Conservation (phyloP, 768 basidiomycete genomes). For the Podaxis sp. region DNA sequence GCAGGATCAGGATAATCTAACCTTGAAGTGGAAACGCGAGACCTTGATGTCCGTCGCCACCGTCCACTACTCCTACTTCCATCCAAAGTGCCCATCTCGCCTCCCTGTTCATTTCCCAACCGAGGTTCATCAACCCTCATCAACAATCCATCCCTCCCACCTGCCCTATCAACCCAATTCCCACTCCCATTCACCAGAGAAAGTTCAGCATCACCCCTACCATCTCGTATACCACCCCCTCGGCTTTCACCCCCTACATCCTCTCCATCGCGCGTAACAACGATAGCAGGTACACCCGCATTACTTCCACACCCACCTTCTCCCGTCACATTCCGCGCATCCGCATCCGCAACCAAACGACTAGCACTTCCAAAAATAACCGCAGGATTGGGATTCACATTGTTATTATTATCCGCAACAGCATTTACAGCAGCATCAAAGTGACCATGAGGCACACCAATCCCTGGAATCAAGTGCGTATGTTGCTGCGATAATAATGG, state of each 20-base stretch:
- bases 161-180: not conserved
- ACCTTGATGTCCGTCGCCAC: not conserved
- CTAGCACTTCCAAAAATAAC: constrained; percentile 4
- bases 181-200: not conserved
- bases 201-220: not conserved
- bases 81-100: not conserved
- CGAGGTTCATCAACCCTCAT: not conserved
- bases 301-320: not conserved
- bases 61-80: not conserved
- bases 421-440: not conserved
- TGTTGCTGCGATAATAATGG: not conserved
- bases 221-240: not conserved
- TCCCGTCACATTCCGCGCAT: not conserved
- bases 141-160: not conserved
- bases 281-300: constrained; percentile 5
- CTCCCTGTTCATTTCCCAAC: not conserved
- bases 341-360: not conserved
- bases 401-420: not conserved
- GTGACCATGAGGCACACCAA: not conserved
- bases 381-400: not conserved
- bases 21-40: not conserved
- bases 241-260: not conserved
- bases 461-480: not conserved
- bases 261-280: not conserved
- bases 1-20: not conserved